Evolutionary conservation across 83 land plant species (phyloP).

Genomic region (Larix sibirica): DNA sequence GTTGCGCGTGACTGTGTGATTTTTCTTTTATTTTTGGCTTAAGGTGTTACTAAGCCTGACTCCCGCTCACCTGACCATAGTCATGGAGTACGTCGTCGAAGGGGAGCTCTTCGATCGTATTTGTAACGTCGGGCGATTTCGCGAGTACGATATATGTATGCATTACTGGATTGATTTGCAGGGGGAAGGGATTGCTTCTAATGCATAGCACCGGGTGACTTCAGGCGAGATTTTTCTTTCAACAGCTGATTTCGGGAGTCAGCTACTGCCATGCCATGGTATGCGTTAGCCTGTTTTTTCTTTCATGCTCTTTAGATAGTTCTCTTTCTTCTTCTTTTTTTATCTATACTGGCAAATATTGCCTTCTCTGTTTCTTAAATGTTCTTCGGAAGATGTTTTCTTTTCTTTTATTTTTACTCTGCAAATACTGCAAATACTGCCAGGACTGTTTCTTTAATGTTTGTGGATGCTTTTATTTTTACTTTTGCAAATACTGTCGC

Average conservation of each 20-base stretch:
- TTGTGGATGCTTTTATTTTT: too few species aligned
- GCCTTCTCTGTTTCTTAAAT: not conserved
- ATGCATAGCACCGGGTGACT: not conserved
- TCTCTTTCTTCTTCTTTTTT: too few species aligned
- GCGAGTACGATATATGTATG: slow-evolving; percentile 34
- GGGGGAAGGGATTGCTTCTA: not conserved
- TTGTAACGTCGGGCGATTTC: too few species aligned
- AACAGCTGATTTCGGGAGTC: slow-evolving; percentile 74
- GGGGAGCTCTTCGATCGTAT: too few species aligned
- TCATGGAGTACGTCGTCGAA: too few species aligned
- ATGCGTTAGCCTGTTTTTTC: not conserved
- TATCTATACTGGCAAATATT: not conserved
- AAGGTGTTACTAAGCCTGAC: slow-evolving; percentile 46
- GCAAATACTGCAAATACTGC: not conserved
- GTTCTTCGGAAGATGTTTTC: too few species aligned
- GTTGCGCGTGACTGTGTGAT: slow-evolving; percentile 44
- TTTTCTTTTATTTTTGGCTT: not conserved
- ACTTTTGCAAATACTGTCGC: too few species aligned
- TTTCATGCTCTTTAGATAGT: not conserved
- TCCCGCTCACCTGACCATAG: too few species aligned
- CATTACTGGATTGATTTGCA: not conserved
- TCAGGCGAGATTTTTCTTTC: slow-evolving; percentile 76
- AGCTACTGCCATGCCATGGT: slow-evolving; percentile 68
- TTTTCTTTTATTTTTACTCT: too few species aligned
- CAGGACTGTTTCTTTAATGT: too few species aligned